A percentile compares a stretch with the other conserved stretches of the same genome.
Conservation (phyloP, 768 basidiomycete genomes). For the Coprinopsis cinerea region DNA sequence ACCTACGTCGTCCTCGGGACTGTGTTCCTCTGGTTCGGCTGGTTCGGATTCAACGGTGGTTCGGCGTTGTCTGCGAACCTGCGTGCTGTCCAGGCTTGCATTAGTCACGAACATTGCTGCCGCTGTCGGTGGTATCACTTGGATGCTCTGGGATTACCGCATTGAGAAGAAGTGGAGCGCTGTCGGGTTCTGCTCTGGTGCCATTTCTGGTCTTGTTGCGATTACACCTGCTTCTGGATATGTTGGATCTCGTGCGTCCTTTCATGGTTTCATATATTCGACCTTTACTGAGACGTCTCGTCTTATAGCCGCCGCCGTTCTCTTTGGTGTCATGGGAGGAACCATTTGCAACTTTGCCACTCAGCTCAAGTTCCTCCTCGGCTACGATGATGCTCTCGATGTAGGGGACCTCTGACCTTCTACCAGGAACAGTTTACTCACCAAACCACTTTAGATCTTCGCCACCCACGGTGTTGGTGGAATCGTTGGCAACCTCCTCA, state of each 20-base stretch:
- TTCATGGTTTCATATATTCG: background rate
- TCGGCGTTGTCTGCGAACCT: slow-evolving; percentile 85
- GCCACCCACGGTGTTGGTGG: slow-evolving; percentile 81
- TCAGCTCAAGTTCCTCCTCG: slow-evolving; percentile 78
- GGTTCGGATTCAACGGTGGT: slow-evolving; percentile 94
- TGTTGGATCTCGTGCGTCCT: slow-evolving; percentile 61
- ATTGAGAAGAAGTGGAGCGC: slow-evolving; percentile 91
- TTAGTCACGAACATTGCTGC: slow-evolving; percentile 93
- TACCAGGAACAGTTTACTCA: background rate
- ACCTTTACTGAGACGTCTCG: background rate
- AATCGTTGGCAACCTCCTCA: slow-evolving; percentile 75
- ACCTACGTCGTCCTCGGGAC: slow-evolving; percentile 91
- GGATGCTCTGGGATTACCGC: slow-evolving; percentile 95
- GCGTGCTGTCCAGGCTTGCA: slow-evolving; percentile 81
- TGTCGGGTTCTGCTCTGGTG: slow-evolving; percentile 94
- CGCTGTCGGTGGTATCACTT: slow-evolving; percentile 77
- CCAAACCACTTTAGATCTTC: slow-evolving; percentile 59
- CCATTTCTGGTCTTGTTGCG: slow-evolving; percentile 84
- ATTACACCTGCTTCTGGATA: slow-evolving; percentile 84
- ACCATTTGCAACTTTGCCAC: slow-evolving; percentile 91
- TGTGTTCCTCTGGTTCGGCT: slow-evolving; percentile 89
- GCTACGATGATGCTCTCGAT: slow-evolving; percentile 79
- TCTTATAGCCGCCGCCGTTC: slow-evolving; percentile 63
- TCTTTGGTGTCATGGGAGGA: slow-evolving; percentile 81
- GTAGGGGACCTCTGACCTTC: slow-evolving; percentile 30